Evolutionary conservation across 73 alveolate genomes (phyloP).

Genomic region (Paramecium pentaurelia): DNA sequence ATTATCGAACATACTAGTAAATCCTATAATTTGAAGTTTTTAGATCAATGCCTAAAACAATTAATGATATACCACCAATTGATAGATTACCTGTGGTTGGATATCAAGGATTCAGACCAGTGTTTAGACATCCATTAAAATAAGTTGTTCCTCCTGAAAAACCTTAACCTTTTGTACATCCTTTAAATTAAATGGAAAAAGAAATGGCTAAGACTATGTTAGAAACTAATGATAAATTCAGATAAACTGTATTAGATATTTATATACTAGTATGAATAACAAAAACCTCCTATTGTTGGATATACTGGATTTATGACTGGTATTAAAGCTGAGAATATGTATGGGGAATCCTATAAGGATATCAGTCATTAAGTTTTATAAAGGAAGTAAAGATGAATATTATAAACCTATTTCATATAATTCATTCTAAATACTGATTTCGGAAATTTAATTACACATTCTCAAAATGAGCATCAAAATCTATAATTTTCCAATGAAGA

Average conservation of each 20-base stretch:
- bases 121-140: slow-evolving; percentile 59
- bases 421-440: slow-evolving; percentile 19
- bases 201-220: slow-evolving; percentile 7
- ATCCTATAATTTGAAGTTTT: not conserved
- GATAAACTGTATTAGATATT: not conserved
- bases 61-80: slow-evolving; percentile 60
- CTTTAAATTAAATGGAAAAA: slow-evolving; percentile 4
- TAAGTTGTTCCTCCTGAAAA: slow-evolving; percentile 44
- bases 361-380: slow-evolving; percentile 23
- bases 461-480: slow-evolving; percentile 44
- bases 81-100: slow-evolving; percentile 66
- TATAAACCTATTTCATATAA: not conserved
- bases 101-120: slow-evolving; percentile 60
- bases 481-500: slow-evolving; percentile 14
- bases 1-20: slow-evolving; percentile 11
- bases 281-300: slow-evolving; percentile 60
- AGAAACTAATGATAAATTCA: slow-evolving; percentile 24
- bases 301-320: slow-evolving; percentile 63
- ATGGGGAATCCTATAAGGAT: slow-evolving; percentile 59
- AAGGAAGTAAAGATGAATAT: not conserved
- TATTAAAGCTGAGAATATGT: slow-evolving; percentile 57
- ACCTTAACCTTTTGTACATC: slow-evolving; percentile 27
- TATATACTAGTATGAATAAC: not conserved
- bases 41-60: slow-evolving; percentile 55
- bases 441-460: not conserved